phyloP scores from a whole-genome alignment of 2,329 filamentous ascomycete genomes.

The Capronia americana region DNA sequence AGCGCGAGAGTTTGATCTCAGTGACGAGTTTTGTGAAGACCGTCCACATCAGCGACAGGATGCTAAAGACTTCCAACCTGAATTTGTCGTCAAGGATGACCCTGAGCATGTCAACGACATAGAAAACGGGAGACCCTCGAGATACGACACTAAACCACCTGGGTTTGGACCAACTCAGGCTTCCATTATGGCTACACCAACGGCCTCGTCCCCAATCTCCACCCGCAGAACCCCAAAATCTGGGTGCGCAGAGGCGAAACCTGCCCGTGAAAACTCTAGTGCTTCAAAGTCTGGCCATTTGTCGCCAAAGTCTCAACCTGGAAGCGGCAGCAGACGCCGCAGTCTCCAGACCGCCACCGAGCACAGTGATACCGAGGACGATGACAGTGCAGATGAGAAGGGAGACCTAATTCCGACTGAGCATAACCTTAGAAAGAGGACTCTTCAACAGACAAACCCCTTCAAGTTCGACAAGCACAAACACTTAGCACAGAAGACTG shows the following conservation, averaged over 20 bases:
- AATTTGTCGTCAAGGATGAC: not conserved
- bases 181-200: not conserved
- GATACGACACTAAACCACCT: slow-evolving; percentile 13
- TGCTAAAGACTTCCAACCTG: not conserved
- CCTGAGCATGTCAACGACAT: not conserved
- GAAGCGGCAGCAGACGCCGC: not conserved
- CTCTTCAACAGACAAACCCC: slow-evolving; percentile 31
- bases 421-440: slow-evolving; percentile 31
- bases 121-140: slow-evolving; percentile 6
- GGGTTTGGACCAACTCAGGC: not conserved
- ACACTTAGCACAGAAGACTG: slow-evolving; percentile 25
- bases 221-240: not conserved
- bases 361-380: not conserved
- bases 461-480: slow-evolving; percentile 35
- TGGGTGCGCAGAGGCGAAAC: not conserved
- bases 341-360: not conserved
- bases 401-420: not conserved
- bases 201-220: not conserved
- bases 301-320: not conserved
- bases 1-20: not conserved
- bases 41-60: not conserved
- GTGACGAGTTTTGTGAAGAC: not conserved
- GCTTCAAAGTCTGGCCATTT: not conserved
- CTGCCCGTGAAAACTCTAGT: not conserved
- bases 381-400: slow-evolving; percentile 2